Base-by-base conservation (phyloP, 2,329 filamentous ascomycete genomes). In the Aspergillus awamori region DNA sequence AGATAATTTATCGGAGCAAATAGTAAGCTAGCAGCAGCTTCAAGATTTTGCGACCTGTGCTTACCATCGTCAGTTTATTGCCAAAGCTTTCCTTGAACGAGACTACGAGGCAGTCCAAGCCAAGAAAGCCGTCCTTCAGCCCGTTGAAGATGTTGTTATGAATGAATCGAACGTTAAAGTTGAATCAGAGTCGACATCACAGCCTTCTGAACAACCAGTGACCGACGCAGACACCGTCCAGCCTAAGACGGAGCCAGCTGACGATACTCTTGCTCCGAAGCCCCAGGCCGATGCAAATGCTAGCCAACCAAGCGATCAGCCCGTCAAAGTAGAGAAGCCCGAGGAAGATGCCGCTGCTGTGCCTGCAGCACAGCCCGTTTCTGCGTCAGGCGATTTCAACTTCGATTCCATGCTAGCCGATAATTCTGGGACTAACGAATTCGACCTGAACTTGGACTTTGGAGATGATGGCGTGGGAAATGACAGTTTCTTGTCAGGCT, bases 351-450 rank as follows among this genome's bases (percentile, higher is more conserved):
- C 61, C 20, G 45, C 58, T 8, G 60, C 57, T 6, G 38, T 62
- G 38, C 28, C 48, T 41, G 41, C 60, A 53, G 57, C 71, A 17
- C 74, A 74, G 67, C 62, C 67, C 41, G 65, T 69, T 24, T 63
- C 72, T 36, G 68, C 65, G 22, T 53, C 64, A 6, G 67, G 68
- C 15, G 77, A 77, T 3, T 70, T 80, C 60, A 77, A 77, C 49
- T 79, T 80, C 58, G 76, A 78, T 53, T 75, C 77, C 1, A 73
- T 77, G 61, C 74, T 80, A 39, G 72, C 76, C 20, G 72, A 76
- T 13, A 67, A 67, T 22, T 70, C 70, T 5, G 70, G 69, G 3
- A 63, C 67, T 7, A 76, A 74, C 57, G 74, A 76, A 36, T 77
- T 80, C 51, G 72, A 74, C 51, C 71, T 80, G 15, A 72, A 76